Conservation (phyloP, 2,329 filamentous ascomycete genomes). For the Berkeleyomyces basicola region DNA sequence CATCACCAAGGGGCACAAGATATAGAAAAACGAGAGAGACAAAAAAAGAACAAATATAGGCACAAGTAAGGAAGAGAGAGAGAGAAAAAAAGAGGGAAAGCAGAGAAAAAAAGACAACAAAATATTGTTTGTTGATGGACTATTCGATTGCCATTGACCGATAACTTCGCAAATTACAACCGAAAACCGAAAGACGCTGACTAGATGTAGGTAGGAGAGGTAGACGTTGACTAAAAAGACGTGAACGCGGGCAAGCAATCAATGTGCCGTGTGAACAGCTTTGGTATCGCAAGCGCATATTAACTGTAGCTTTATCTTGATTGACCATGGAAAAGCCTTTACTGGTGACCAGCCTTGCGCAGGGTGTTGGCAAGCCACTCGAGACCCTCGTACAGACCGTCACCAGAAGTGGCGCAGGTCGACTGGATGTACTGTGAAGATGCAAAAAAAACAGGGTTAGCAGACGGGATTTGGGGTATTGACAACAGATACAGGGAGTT, state of each 20-base stretch:
- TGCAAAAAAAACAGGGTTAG: conserved; percentile 14
- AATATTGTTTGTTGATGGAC: conserved; percentile 28
- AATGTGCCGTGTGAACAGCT: conserved; percentile 11
- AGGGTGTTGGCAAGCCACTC: conserved; percentile 79
- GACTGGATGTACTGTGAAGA: conserved; percentile 83
- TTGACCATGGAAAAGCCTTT: conserved; percentile 22
- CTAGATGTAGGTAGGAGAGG: conserved; percentile 13
- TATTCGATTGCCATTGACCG: conserved; percentile 38
- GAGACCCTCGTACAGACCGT: conserved; percentile 98
- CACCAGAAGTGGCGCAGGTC: conserved; percentile 95
- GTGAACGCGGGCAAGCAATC: conserved; percentile 10
- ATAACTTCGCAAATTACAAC: conserved; percentile 42
- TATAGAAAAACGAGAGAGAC: conserved; percentile 12
- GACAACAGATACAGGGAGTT: neutral
- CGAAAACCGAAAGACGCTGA: conserved; percentile 27
- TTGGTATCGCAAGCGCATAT: conserved; percentile 11
- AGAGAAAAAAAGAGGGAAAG: conserved; percentile 13
- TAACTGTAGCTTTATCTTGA: conserved; percentile 13
- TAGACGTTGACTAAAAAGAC: conserved; percentile 14
- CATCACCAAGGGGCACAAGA: conserved; percentile 2
- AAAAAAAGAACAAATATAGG: conserved; percentile 14
- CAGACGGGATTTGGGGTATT: neutral
- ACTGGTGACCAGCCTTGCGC: conserved; percentile 55
- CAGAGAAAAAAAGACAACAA: conserved; percentile 15
- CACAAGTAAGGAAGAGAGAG: conserved; percentile 14